These are phyloP conservation scores for Melampsora larici-populina DNA, from an alignment of 1,284 basidiomycete genomes.

Conservation along the genomic window DNA sequence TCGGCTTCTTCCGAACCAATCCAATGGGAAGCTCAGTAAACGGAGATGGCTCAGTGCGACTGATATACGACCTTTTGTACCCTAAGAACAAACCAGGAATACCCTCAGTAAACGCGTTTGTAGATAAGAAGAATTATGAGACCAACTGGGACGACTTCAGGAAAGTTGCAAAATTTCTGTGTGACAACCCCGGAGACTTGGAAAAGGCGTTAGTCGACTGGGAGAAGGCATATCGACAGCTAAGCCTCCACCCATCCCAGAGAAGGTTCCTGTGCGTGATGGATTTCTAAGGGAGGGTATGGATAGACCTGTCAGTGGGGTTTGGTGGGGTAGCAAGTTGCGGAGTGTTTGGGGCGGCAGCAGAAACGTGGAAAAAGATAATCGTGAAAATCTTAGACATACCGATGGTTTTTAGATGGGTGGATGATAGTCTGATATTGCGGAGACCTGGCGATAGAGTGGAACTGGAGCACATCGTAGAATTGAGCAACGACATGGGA, in stretches of 20 bases:
- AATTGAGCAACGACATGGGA: not conserved
- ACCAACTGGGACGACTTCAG: slow-evolving; percentile 11
- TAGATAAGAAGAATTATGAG: not conserved
- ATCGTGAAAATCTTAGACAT: not conserved
- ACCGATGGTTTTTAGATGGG: not conserved
- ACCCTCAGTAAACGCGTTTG: not conserved
- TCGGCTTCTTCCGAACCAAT: too few relatives aligned
- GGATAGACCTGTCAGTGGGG: not conserved
- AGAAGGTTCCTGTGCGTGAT: not conserved
- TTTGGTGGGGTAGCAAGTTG: too few relatives aligned
- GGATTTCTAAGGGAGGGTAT: too few relatives aligned
- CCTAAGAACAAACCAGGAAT: not conserved
- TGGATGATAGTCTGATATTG: not conserved
- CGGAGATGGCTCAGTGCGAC: not conserved
- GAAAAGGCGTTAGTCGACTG: not conserved
- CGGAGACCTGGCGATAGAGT: not conserved
- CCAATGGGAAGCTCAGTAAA: not conserved
- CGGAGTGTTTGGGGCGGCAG: not conserved
- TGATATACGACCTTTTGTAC: too few relatives aligned
- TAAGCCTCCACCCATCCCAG: not conserved
- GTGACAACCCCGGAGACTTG: not conserved
- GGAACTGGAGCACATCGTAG: not conserved
- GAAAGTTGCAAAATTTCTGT: not conserved
- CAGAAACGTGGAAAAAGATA: not conserved
- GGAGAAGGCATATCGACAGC: slow-evolving; percentile 1